Evolutionary conservation across 1,139 yeast species (phyloP).

Genomic region (Nakaseomyces bracarensis): DNA sequence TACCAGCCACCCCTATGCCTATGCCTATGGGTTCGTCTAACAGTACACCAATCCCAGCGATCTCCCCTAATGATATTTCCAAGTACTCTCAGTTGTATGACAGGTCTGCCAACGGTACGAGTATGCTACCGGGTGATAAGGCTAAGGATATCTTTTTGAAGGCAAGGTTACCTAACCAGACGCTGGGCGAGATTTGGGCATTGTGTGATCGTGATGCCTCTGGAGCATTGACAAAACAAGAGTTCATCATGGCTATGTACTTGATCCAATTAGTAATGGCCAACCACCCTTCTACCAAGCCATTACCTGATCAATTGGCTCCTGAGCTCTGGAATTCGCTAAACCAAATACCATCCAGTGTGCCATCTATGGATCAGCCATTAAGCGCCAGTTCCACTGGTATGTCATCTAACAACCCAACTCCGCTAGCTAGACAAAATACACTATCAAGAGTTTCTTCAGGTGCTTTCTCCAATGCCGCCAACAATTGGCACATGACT

Average conservation of each 20-base stretch:
- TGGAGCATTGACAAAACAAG: constrained; percentile 64
- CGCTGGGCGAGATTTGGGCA: constrained; percentile 82
- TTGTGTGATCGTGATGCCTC: constrained; percentile 68
- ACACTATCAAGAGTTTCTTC: constrained; percentile 28
- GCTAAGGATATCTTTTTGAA: constrained; percentile 84
- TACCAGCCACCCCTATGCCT: too few relatives aligned
- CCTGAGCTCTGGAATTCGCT: constrained; percentile 53
- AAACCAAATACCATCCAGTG: constrained; percentile 56
- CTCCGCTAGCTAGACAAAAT: constrained; percentile 22
- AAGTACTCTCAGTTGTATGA: constrained; percentile 69
- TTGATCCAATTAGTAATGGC: constrained; percentile 73
- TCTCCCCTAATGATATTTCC: constrained; percentile 57
- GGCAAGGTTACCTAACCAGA: constrained; percentile 70
- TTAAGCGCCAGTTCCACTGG: constrained; percentile 32
- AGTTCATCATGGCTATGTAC: constrained; percentile 91
- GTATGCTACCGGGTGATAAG: constrained; percentile 53
- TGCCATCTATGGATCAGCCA: constrained; percentile 51
- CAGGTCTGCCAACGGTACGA: constrained; percentile 45
- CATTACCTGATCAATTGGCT: constrained; percentile 66
- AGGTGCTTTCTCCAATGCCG: constrained; percentile 46
- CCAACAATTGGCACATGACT: constrained; percentile 61
- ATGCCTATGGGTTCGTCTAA: too few relatives aligned
- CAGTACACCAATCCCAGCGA: constrained; percentile 42
- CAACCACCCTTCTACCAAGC: constrained; percentile 56
- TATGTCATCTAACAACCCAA: constrained; percentile 14